These are phyloP conservation scores for Cryphonectria naterciae DNA, from an alignment of 2,329 filamentous ascomycete species.

Conservation along the genomic window DNA sequence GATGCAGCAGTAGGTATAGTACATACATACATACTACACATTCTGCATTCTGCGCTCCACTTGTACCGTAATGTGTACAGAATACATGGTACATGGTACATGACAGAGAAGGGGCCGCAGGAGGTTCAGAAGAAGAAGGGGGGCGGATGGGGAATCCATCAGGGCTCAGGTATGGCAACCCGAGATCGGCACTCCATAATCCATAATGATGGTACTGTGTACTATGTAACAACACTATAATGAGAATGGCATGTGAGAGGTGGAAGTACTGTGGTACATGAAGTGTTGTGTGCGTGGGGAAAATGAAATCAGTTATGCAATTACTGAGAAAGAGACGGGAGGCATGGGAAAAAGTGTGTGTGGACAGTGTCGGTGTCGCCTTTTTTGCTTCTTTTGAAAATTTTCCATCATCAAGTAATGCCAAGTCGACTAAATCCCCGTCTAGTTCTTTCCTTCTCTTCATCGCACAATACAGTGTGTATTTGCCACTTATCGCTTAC, in stretches of 20 bases:
- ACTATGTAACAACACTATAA: neutral
- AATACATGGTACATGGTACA: neutral
- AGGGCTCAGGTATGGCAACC: neutral
- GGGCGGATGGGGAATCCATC: neutral
- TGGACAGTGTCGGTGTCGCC: neutral
- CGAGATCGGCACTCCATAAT: neutral
- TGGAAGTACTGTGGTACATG: no score
- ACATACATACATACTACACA: neutral
- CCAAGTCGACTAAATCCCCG: neutral
- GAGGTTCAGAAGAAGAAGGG: neutral
- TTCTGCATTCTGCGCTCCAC: neutral
- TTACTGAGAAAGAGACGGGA: neutral
- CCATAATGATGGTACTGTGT: neutral
- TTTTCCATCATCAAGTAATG: neutral
- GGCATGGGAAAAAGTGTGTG: neutral
- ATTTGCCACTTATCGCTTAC: neutral
- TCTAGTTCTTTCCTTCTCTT: neutral
- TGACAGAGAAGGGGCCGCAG: neutral
- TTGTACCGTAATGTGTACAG: neutral
- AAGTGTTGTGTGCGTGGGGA: neutral
- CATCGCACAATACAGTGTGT: neutral
- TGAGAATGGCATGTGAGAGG: neutral
- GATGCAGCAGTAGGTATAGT: neutral
- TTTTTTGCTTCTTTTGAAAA: neutral
- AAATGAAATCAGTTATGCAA: neutral